These are phyloP conservation scores for Penicillium polonicum DNA, from an alignment of 2,329 filamentous ascomycete species.

Conservation along the genomic window DNA sequence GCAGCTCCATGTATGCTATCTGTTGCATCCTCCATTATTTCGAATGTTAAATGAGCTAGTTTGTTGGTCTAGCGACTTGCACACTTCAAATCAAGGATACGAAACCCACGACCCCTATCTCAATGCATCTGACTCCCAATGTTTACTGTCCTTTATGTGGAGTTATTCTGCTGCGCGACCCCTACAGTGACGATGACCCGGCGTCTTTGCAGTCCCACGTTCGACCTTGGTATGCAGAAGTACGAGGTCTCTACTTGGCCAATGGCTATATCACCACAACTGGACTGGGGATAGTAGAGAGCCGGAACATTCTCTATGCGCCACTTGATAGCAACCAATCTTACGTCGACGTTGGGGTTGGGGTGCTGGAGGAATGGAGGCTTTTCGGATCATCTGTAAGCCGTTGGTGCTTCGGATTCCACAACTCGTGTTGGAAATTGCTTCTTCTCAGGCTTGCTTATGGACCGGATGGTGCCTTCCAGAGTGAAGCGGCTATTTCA, in stretches of 20 bases:
- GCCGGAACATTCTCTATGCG: neutral
- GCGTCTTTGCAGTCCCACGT: neutral
- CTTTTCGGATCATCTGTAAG: neutral
- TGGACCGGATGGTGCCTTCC: neutral
- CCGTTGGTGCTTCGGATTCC: neutral
- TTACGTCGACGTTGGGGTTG: neutral
- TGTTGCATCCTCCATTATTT: too few species aligned
- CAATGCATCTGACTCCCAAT: neutral
- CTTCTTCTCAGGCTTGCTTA: neutral
- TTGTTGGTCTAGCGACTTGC: neutral
- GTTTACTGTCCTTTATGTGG: neutral
- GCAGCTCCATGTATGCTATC: too few species aligned
- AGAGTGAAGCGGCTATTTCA: neutral
- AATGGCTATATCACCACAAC: neutral
- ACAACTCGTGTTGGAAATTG: neutral
- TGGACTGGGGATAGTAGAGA: neutral
- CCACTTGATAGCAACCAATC: neutral
- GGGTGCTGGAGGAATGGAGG: neutral
- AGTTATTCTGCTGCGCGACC: neutral
- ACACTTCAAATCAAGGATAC: neutral
- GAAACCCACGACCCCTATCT: neutral
- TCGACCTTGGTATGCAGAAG: neutral
- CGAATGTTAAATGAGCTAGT: too few species aligned
- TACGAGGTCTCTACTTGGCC: neutral
- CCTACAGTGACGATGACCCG: neutral